phyloP scores from a whole-genome alignment of 306 rosid species.

The Bauhinia variegata region DNA sequence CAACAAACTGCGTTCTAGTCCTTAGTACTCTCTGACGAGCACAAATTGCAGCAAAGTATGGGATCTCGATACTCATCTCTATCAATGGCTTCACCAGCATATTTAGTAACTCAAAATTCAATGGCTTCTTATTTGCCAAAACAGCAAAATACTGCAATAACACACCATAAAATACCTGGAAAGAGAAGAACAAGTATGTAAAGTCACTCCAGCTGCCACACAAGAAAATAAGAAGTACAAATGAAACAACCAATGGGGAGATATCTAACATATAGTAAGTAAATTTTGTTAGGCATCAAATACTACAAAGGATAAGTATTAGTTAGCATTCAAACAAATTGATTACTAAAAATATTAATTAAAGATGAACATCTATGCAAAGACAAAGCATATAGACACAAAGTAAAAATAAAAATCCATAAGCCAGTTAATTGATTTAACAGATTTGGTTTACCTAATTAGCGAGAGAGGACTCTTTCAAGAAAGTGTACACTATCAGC shows the following conservation, averaged over 20 bases:
- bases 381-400: neutral
- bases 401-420: slow-evolving; percentile 4
- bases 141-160: slow-evolving; percentile 91
- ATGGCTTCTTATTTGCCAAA: slow-evolving; percentile 66
- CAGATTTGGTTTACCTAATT: slow-evolving; percentile 3
- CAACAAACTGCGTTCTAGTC: slow-evolving; percentile 69
- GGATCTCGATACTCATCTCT: slow-evolving; percentile 88
- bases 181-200: slow-evolving; percentile 21
- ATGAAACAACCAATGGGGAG: slow-evolving; percentile 8
- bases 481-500: slow-evolving; percentile 13
- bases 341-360: neutral
- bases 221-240: slow-evolving; percentile 2
- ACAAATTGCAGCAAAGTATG: slow-evolving; percentile 92
- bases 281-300: slow-evolving; percentile 3
- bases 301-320: slow-evolving; percentile 13
- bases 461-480: neutral
- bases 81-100: slow-evolving; percentile 79
- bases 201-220: slow-evolving; percentile 6
- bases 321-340: slow-evolving; percentile 1
- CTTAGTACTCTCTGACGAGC: slow-evolving; percentile 83
- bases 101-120: slow-evolving; percentile 69
- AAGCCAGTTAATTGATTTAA: neutral
- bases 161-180: slow-evolving; percentile 88
- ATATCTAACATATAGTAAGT: slow-evolving; percentile 1
- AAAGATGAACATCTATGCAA: neutral